Evolutionary conservation across 108 stramenopile genomes (phyloP).

Genomic region (Skeletonema costatum): DNA sequence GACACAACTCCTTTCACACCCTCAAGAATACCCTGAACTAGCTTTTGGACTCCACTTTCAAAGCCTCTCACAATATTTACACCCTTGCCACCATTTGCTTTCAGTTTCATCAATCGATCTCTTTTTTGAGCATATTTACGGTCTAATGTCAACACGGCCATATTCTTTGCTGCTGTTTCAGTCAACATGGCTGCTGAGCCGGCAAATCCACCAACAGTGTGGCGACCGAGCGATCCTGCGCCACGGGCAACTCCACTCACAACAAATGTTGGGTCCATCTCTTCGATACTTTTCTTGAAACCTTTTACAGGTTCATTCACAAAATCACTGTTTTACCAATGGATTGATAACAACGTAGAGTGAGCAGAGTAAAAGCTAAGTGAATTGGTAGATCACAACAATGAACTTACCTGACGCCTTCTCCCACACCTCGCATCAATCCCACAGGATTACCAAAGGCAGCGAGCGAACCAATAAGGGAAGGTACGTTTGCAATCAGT

Average conservation of each 20-base stretch:
- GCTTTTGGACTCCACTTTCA: slow-evolving; percentile 70
- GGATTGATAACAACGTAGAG: not conserved
- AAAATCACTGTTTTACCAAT: slow-evolving; percentile 52
- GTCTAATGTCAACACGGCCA: slow-evolving; percentile 87
- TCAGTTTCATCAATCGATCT: slow-evolving; percentile 46
- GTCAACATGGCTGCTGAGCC: slow-evolving; percentile 83
- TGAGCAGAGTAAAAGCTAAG: not conserved
- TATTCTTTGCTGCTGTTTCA: slow-evolving; percentile 79
- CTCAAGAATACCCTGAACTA: slow-evolving; percentile 75
- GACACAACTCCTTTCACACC: slow-evolving; percentile 83
- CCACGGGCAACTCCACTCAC: slow-evolving; percentile 90
- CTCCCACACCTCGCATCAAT: slow-evolving; percentile 81
- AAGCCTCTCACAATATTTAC: slow-evolving; percentile 67
- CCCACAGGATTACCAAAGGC: slow-evolving; percentile 92
- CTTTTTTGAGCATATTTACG: slow-evolving; percentile 85
- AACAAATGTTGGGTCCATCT: slow-evolving; percentile 77
- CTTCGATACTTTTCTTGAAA: slow-evolving; percentile 73
- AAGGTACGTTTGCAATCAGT: slow-evolving; percentile 78
- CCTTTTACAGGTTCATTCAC: slow-evolving; percentile 84
- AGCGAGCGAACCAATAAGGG: slow-evolving; percentile 79
- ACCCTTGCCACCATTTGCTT: slow-evolving; percentile 37
- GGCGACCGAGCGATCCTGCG: slow-evolving; percentile 80
- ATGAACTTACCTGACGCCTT: slow-evolving; percentile 57
- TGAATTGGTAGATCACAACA: slow-evolving; percentile 17
- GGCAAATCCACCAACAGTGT: slow-evolving; percentile 89